phyloP scores from a whole-genome alignment of 768 basidiomycete genomes.

The Coprinellus micaceus region DNA sequence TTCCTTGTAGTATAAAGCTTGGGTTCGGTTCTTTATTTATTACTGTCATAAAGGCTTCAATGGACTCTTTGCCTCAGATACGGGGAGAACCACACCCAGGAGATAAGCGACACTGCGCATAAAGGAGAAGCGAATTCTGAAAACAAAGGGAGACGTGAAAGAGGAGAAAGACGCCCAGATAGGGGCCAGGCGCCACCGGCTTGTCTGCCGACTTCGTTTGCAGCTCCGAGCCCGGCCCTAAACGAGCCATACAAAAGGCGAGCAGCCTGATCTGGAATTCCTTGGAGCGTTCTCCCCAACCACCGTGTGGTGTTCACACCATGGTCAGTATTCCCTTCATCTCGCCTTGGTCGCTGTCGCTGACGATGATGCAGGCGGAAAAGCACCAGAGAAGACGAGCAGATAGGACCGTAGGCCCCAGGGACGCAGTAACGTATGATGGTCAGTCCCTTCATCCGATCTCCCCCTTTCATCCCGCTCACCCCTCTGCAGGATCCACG shows the following conservation, averaged over 20 bases:
- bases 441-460: not conserved
- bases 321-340: not conserved
- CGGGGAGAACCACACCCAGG: no score
- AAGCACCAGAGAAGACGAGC: not conserved
- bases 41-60: no score
- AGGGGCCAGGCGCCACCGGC: no score
- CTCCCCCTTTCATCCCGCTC: not conserved
- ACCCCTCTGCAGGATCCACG: not conserved
- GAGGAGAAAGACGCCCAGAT: no score
- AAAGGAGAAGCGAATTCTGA: no score
- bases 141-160: no score
- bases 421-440: not conserved
- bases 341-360: not conserved
- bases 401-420: not conserved
- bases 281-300: slow-evolving; percentile 11
- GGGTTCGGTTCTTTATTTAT: not conserved
- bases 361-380: not conserved
- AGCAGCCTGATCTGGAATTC: no score
- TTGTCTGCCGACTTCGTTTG: not conserved
- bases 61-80: no score
- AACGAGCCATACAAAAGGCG: not conserved
- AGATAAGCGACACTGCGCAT: no score
- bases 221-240: slow-evolving; percentile 9
- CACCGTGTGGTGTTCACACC: not conserved
- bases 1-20: no score